phyloP scores from a whole-genome alignment of 2,329 filamentous ascomycete genomes.

The Diplodia intermedia region DNA sequence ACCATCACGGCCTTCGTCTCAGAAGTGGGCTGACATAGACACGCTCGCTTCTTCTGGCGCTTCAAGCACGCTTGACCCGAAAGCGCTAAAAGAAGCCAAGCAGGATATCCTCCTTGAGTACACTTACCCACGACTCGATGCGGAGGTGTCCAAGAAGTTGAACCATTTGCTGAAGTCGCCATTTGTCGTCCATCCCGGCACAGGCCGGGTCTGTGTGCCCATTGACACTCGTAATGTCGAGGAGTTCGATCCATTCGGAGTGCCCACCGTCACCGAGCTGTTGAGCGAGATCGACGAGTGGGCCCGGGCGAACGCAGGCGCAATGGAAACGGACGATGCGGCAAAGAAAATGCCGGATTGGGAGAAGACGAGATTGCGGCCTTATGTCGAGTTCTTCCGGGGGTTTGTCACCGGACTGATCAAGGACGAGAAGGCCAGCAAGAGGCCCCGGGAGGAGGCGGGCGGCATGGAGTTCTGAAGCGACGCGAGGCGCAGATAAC shows the following conservation, averaged over 20 bases:
- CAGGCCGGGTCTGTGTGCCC: conserved; percentile 91
- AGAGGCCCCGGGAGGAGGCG: conserved; percentile 64
- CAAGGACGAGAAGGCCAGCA: conserved; percentile 69
- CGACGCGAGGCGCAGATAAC: conserved; percentile 14
- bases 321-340: conserved; percentile 48
- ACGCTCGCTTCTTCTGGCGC: conserved; percentile 77
- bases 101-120: conserved; percentile 97
- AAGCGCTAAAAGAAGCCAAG: conserved; percentile 82
- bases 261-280: conserved; percentile 87
- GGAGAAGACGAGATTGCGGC: conserved; percentile 95
- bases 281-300: conserved; percentile 87
- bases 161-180: conserved; percentile 98
- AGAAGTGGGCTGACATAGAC: conserved; percentile 96
- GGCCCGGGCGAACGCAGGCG: conserved; percentile 57
- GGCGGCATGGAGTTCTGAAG: conserved; percentile 71
- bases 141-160: conserved; percentile 95
- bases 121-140: conserved; percentile 95
- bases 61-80: conserved; percentile 73
- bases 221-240: conserved; percentile 79
- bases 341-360: conserved; percentile 74
- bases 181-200: conserved; percentile 95
- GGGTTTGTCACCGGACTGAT: conserved; percentile 79
- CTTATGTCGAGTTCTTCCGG: conserved; percentile 89
- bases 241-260: conserved; percentile 82
- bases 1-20: conserved; percentile 74